Evolutionary conservation across 257 asterid species (phyloP), one percentile per base, ranked within the genome.

Genomic region (Misopates orontium): DNA sequence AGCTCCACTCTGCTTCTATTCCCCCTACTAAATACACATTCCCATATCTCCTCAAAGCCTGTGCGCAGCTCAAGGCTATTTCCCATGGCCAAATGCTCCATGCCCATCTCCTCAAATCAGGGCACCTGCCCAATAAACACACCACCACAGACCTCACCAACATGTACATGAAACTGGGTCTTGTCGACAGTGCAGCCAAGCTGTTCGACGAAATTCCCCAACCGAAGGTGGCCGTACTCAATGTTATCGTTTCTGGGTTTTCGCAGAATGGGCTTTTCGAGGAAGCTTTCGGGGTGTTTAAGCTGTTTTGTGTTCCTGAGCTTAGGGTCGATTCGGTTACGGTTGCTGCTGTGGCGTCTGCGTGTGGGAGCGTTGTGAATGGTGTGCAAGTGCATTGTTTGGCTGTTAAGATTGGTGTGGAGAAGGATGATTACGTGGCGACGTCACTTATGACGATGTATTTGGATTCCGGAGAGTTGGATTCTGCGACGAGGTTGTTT

Each of bases 41-140:
- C 55, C 99, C 97, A 42, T 78, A 77, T 69, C 82, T 93, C 75
- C 90, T 90, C 83, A 90, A 90, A 74, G 92, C 97, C 31, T 93
- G 96, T 70, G 81, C 86, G 62, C 79, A 81, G 54, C 82, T 90
- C 54, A 78, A 64, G 32, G 80, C 82, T 8, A 42, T 71, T 22
- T 65, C 80, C 61, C 79, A 77, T 71, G 88, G 84, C 64, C 85
- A 78, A 66, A 83, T 79, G 79, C 72, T 93, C 70, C 99, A 93
- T 49, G 80, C 88, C 61, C 95, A 83, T 24, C 73, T 90, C 68
- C 58, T 90, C 64, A 90, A 86, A 74, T 48, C 79, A 5, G 96
- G 95, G 2, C 64, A 79, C 28, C 78, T 56, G 17, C 44, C 64
- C 4, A 65, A 66, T 20, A 72, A 63, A 49, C 86, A 86, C 56